Percentiles rank a stretch among this genome's conserved stretches.
These are phyloP conservation scores for Populus ilicifolia DNA, from an alignment of 345 rosid species.

Conservation along the genomic window DNA sequence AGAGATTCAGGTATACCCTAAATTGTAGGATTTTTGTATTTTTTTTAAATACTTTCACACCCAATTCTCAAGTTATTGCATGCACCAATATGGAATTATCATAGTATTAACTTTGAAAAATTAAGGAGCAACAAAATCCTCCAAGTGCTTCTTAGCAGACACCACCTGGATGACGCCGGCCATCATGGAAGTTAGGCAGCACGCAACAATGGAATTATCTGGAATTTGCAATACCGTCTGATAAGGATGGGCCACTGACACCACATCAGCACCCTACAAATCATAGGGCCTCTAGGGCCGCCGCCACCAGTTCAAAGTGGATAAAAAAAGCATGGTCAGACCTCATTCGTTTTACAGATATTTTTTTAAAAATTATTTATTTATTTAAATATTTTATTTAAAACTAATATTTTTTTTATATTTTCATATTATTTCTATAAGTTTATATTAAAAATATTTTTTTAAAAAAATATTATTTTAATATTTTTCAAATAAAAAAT, in stretches of 20 bases:
- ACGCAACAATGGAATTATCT: neutral
- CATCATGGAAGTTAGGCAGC: conserved; percentile 11
- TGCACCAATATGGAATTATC: neutral
- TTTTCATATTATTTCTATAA: too few species aligned
- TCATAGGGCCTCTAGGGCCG: neutral
- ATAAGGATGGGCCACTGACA: neutral
- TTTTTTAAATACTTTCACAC: neutral
- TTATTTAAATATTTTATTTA: too few species aligned
- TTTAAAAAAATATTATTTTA: too few species aligned
- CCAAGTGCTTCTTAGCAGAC: neutral
- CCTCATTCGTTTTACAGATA: too few species aligned
- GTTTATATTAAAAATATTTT: too few species aligned
- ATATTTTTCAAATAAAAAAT: too few species aligned
- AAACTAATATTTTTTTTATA: too few species aligned
- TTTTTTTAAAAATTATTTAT: too few species aligned
- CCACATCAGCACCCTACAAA: neutral
- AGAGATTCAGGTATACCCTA: too few species aligned
- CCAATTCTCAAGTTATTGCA: neutral
- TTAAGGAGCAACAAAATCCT: neutral
- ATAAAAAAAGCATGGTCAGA: too few species aligned
- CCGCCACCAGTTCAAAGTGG: too few species aligned
- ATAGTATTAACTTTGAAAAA: neutral
- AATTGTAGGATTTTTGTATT: too few species aligned
- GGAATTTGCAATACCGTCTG: neutral
- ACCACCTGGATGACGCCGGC: neutral